Evolutionary conservation across 306 rosid species (phyloP), one percentile per base, ranked within the genome.

Genomic region (Neltuma alba): DNA sequence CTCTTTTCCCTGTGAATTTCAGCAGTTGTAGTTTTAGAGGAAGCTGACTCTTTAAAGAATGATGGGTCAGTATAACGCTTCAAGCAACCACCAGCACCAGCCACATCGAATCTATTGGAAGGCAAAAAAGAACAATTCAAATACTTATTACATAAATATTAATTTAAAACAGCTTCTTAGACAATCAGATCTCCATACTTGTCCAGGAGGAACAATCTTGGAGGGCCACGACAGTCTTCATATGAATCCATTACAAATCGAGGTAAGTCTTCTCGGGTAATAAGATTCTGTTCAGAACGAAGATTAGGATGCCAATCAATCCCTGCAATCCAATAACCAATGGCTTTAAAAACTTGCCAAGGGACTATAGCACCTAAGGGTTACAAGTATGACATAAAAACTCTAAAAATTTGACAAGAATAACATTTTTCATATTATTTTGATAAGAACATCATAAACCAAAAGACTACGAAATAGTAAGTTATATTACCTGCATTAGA

Each of bases 51-150:
- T 88, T 89, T 93, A 83, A 91, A 89, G 86, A 87, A 89, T 28
- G 98, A 96, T 9, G 99, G 99, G 82, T 96, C 96, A 80, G 98
- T 93, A 80, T 89, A 96, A 45, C 99, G 96, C 86, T 89, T 93
- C 76, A 96, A 87, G 86, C 98, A 96, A 48, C 96, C 96, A 81
- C 99, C 98, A 81, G 96, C 99, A 67, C 99, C 99, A 60, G 96
- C 97, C 86, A 91, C 94, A 85, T 96, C 99, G 70, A 93, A 96
- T 93, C 99, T 96, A 84, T 79, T 69, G 77, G 75, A 90, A 84
- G 83, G 71, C 38, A 67, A 63, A 55, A 65, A 57, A 74, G 30
- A 25, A 77, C 1, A 13, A 41, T 78, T 40, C 69, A 88, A 47
- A 72, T 23, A 55, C 41, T 30, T 13, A 80, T n/a, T 34, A 68